phyloP scores from a whole-genome alignment of 2,329 filamentous ascomycete genomes.

The Arthrinium phaeospermum region DNA sequence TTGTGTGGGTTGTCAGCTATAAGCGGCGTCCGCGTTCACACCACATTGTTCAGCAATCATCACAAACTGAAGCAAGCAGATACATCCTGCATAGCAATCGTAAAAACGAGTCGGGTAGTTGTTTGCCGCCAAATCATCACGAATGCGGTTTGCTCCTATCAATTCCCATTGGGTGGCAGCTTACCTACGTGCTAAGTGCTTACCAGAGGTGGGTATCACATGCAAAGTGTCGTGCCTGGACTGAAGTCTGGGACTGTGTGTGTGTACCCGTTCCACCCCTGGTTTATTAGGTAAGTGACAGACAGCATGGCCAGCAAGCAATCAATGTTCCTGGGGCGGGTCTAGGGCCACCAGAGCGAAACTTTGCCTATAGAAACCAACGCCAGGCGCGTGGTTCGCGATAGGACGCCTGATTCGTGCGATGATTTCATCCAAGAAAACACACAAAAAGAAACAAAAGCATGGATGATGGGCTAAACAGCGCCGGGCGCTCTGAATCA shows the following conservation, averaged over 20 bases:
- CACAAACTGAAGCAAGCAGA: not conserved
- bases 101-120: not conserved
- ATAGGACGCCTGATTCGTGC: not conserved
- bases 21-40: not conserved
- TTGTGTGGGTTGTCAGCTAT: not conserved
- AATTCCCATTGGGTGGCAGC: not conserved
- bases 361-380: slow-evolving; percentile 6
- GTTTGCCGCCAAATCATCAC: not conserved
- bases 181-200: not conserved
- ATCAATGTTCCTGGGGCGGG: not conserved
- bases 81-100: not conserved
- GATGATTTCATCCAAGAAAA: slow-evolving; percentile 12
- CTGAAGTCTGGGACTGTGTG: not conserved
- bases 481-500: not conserved
- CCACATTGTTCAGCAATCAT: not conserved
- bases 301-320: not conserved
- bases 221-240: slow-evolving; percentile 9
- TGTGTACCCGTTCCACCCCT: not conserved
- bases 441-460: not conserved
- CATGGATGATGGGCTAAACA: slow-evolving; percentile 1
- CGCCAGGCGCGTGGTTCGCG: not conserved
- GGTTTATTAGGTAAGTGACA: not conserved
- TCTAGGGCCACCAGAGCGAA: not conserved
- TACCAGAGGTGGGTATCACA: slow-evolving; percentile 7
- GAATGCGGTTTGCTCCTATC: not conserved